phyloP scores from a whole-genome alignment of 2,329 filamentous ascomycete species.

The Alternaria sp. region DNA sequence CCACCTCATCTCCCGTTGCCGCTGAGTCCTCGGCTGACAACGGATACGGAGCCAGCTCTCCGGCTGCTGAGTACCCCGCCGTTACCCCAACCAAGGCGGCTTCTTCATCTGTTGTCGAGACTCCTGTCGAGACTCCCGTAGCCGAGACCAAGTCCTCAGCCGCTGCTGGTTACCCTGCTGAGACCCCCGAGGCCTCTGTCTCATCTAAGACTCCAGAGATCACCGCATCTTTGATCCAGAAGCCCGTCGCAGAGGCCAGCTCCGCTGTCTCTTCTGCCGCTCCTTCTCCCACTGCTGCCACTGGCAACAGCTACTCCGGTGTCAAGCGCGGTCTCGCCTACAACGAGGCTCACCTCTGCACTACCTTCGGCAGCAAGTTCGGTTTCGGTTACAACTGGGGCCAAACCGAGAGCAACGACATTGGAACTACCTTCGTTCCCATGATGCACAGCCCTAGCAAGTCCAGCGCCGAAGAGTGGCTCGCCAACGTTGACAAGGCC shows the following conservation, averaged over 20 bases:
- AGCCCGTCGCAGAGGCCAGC: slow-evolving; percentile 15
- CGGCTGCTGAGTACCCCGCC: slow-evolving; percentile 20
- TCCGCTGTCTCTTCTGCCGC: slow-evolving; percentile 26
- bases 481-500: slow-evolving; percentile 53
- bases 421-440: slow-evolving; percentile 68
- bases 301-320: slow-evolving; percentile 40
- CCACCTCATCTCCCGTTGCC: slow-evolving; percentile 25
- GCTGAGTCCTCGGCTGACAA: slow-evolving; percentile 15
- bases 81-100: slow-evolving; percentile 6
- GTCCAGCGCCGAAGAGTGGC: slow-evolving; percentile 35
- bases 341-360: slow-evolving; percentile 66
- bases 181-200: slow-evolving; percentile 16
- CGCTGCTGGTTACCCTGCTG: slow-evolving; percentile 18
- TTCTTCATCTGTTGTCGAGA: not conserved
- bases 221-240: slow-evolving; percentile 18
- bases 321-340: slow-evolving; percentile 74
- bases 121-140: not conserved
- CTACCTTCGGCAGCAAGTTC: slow-evolving; percentile 61
- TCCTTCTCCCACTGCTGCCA: slow-evolving; percentile 27
- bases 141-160: slow-evolving; percentile 12
- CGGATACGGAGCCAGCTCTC: slow-evolving; percentile 9
- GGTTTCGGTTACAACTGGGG: slow-evolving; percentile 77
- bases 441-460: slow-evolving; percentile 51
- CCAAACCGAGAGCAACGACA: slow-evolving; percentile 46
- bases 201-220: slow-evolving; percentile 25